Evolutionary conservation across 2,329 filamentous ascomycete species (phyloP).

Genomic region (Lojkania enalia): DNA sequence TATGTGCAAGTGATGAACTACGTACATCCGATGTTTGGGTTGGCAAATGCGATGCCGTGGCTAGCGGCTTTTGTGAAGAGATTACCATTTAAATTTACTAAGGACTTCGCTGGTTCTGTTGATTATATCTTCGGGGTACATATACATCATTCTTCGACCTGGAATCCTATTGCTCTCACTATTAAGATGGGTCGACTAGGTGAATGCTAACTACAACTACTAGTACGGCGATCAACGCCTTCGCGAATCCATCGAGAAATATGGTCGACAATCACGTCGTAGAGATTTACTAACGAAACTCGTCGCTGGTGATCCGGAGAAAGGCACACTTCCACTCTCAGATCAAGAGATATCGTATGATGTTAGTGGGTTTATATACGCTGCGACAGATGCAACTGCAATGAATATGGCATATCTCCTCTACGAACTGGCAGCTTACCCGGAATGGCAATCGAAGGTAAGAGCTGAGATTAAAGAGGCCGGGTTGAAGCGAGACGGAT

Average conservation of each 20-base stretch:
- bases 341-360: conserved; percentile 3
- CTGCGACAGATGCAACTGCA: conserved; percentile 2
- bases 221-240: no score
- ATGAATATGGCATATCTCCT: conserved; percentile 3
- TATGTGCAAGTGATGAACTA: conserved; percentile 2
- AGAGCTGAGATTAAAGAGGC: conserved; percentile 1
- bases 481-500: not conserved
- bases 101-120: not conserved
- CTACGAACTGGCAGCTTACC: conserved; percentile 3
- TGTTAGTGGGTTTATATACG: conserved; percentile 7
- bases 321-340: conserved; percentile 5
- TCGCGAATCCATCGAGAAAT: conserved; percentile 3
- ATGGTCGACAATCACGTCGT: conserved; percentile 2
- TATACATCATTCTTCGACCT: no score
- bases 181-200: no score
- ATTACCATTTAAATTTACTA: not conserved
- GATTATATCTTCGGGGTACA: conserved; percentile 7
- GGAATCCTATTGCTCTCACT: no score
- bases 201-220: no score
- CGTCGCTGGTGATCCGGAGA: conserved; percentile 6
- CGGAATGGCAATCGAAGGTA: conserved; percentile 2
- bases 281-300: conserved; percentile 4
- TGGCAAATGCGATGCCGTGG: conserved; percentile 1
- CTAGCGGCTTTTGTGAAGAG: not conserved
- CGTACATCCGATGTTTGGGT: not conserved